Evolutionary conservation across 768 basidiomycete genomes (phyloP).

Genomic region (Boletus edulis): DNA sequence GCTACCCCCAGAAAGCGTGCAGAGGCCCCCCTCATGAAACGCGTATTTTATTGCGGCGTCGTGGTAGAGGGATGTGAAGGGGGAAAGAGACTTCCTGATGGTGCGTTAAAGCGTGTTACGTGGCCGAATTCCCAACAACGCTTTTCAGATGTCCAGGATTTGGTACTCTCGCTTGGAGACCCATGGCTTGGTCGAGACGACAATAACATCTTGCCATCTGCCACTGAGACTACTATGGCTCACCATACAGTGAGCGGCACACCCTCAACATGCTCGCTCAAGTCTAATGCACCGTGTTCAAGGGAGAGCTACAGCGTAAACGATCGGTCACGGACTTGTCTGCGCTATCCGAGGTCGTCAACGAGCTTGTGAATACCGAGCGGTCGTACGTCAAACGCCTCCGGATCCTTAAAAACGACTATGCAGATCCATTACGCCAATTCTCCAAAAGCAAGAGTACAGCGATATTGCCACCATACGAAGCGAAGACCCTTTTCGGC

Average conservation of each 20-base stretch:
- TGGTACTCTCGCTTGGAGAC: conserved; percentile 75
- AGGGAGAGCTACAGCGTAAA: conserved; percentile 39
- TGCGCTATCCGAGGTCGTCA: conserved; percentile 70
- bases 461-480: conserved; percentile 83
- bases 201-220: conserved; percentile 44
- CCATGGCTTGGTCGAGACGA: conserved; percentile 54
- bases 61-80: conserved; percentile 83
- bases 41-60: conserved; percentile 87
- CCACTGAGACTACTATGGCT: conserved; percentile 37
- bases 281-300: conserved; percentile 12
- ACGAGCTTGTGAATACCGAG: conserved; percentile 88
- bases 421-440: conserved; percentile 86
- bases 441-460: conserved; percentile 85
- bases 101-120: conserved; percentile 34
- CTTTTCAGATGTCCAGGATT: conserved; percentile 67
- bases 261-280: not conserved
- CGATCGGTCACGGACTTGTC: conserved; percentile 63
- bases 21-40: conserved; percentile 53
- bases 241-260: conserved; percentile 42
- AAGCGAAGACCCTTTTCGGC: conserved; percentile 91
- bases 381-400: conserved; percentile 84
- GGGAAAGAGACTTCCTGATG: conserved; percentile 65
- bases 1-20: conserved; percentile 42
- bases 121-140: conserved; percentile 10
- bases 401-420: conserved; percentile 78